phyloP scores from a whole-genome alignment of 2,329 filamentous ascomycete genomes.

The Penicillium italicum region DNA sequence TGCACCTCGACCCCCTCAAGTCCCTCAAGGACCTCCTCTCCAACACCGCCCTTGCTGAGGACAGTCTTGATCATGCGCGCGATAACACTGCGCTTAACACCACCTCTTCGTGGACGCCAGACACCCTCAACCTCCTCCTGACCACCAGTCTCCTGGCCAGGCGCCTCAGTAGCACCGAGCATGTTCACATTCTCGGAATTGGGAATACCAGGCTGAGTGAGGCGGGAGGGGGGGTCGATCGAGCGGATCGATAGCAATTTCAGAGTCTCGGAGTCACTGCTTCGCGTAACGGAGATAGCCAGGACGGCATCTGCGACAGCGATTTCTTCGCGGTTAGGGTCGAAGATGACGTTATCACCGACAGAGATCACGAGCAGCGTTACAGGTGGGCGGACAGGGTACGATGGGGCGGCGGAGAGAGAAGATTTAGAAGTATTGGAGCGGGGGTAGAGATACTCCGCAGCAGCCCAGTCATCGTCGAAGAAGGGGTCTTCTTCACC shows the following conservation, averaged over 20 bases:
- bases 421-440: constrained; percentile 19
- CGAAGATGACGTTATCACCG: constrained; percentile 86
- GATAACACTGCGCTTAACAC: constrained; percentile 71
- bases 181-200: constrained; percentile 60
- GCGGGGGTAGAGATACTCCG: constrained; percentile 70
- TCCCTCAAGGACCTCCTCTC: constrained; percentile 78
- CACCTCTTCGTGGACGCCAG: constrained; percentile 82
- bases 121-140: constrained; percentile 63
- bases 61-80: constrained; percentile 72
- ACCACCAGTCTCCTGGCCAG: constrained; percentile 45
- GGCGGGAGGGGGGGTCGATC: constrained; percentile 68
- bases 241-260: constrained; percentile 67
- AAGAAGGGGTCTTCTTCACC: constrained; percentile 95
- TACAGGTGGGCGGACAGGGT: constrained; percentile 66
- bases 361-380: constrained; percentile 87
- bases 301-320: constrained; percentile 87
- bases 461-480: constrained; percentile 93
- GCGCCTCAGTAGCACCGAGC: constrained; percentile 37
- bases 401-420: constrained; percentile 17
- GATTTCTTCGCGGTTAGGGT: constrained; percentile 85
- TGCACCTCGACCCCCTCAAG: constrained; percentile 61
- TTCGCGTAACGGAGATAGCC: constrained; percentile 69
- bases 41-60: constrained; percentile 72
- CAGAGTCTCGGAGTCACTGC: constrained; percentile 44
- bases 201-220: constrained; percentile 68